Evolutionary conservation across 2,329 filamentous ascomycete species (phyloP).

Genomic region (Aspergillus ibericus): DNA sequence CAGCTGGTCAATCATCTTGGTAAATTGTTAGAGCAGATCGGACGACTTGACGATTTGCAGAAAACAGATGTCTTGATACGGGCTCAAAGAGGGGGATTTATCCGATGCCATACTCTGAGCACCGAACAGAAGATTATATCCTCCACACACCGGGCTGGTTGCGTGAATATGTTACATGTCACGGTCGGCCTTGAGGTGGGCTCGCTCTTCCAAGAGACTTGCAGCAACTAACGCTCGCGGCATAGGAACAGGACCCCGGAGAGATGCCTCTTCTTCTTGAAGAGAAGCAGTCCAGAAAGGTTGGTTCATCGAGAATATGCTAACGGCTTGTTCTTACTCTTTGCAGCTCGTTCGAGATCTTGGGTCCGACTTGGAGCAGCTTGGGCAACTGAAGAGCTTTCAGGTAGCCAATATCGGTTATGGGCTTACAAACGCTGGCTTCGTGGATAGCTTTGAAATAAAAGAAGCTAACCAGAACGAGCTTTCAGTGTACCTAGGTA

Average conservation of each 20-base stretch:
- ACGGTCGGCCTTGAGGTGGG: not conserved
- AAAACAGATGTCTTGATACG: constrained; percentile 3
- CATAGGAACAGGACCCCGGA: not conserved
- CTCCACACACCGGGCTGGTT: not conserved
- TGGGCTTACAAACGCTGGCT: not conserved
- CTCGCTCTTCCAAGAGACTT: not conserved
- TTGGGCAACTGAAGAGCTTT: not conserved
- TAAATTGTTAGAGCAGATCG: constrained; percentile 1
- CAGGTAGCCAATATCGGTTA: not conserved
- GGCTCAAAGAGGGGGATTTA: constrained; percentile 1
- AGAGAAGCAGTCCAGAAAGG: not conserved
- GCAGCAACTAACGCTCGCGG: not conserved
- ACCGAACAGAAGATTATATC: not conserved
- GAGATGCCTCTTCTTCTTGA: not conserved
- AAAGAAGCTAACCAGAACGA: not conserved
- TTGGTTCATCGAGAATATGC: not conserved
- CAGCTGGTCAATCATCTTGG: constrained; percentile 7
- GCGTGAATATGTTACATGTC: not conserved
- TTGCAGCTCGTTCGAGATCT: not conserved
- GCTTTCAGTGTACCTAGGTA: not conserved
- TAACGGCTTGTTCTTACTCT: not conserved
- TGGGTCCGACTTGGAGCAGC: not conserved
- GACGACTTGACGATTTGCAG: constrained; percentile 5
- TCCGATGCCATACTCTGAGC: not conserved
- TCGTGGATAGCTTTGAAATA: not conserved